Evolutionary conservation across 805 yeast species (phyloP), one percentile per base, ranked within the genome.

Genomic region (Saturnispora galanensis): DNA sequence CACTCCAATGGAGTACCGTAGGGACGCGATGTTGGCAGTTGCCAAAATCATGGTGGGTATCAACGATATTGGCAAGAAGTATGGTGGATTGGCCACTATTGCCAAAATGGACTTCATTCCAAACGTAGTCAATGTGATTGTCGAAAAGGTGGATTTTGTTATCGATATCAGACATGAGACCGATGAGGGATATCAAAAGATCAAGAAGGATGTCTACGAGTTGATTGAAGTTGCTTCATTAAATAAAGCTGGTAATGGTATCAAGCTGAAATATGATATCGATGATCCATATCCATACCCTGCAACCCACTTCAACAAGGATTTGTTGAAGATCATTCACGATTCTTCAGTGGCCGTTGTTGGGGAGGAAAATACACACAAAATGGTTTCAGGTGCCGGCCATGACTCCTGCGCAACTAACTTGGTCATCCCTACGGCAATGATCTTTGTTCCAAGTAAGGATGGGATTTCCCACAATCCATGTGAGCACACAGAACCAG

Each of bases 401-500:
- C 89, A 81, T 52, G 89, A 81, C 55, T 77, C 84, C 7, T 78
- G 85, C 52, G 69, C 73, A 17, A 76, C 82, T 2, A 68, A 75
- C 8, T 53, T 63, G 5, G 66, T 69, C 38, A 71, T 75, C 35
- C 88, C 89, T 35, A 80, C 88, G 0, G 74, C 85, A 2, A 81
- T 81, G 87, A 74, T 81, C 31, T 81, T 81, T 57, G 76, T 80
- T 53, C 88, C 89, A 7, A 73, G 81, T 29, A 72, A 64, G 50
- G 80, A 76, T 53, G 87, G 87, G 18, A 66, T 81, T 33, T 71
- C 79, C 21, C 88, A 81, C 58, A 79, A 78, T 57, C 82, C 80
- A 9, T 73, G 69, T 44, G 88, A 81, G 53, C 81, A 77, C 56
- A 69, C 80, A 16, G 68, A 76, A 0, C 85, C 84, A 3, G 79